phyloP scores from a whole-genome alignment of 2,329 filamentous ascomycete genomes.

The Epichloe hybrida region DNA sequence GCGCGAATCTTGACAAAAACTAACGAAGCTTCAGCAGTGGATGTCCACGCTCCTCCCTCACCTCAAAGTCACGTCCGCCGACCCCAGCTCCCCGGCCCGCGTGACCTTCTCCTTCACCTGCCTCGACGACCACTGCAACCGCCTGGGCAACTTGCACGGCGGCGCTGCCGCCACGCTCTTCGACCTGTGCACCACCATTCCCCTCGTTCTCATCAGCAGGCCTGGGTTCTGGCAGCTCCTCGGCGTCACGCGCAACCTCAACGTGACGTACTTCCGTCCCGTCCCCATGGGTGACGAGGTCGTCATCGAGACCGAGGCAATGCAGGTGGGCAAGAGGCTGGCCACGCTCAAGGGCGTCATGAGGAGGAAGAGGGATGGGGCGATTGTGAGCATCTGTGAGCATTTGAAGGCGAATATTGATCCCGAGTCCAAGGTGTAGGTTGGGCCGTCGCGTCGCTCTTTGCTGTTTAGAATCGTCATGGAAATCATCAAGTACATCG shows the following conservation, averaged over 20 bases:
- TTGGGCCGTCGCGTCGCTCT: neutral
- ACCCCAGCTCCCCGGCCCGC: conserved; percentile 20
- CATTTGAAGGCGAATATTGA: conserved; percentile 54
- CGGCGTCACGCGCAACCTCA: conserved; percentile 53
- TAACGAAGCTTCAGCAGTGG: conserved; percentile 26
- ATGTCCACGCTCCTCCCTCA: conserved; percentile 27
- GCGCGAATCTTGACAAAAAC: neutral
- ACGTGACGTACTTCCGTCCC: conserved; percentile 54
- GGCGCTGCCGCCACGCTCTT: conserved; percentile 54
- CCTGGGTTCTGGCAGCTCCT: conserved; percentile 48
- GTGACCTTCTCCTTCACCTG: conserved; percentile 36
- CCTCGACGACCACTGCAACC: conserved; percentile 38
- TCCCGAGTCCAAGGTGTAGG: conserved; percentile 20
- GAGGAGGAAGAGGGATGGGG: conserved; percentile 36
- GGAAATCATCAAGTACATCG: no score
- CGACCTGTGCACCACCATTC: conserved; percentile 49
- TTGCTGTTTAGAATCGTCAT: no score
- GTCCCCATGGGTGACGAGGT: conserved; percentile 37
- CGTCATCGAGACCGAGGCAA: conserved; percentile 41
- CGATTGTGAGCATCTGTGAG: conserved; percentile 43
- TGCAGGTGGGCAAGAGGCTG: conserved; percentile 43
- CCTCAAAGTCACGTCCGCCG: conserved; percentile 26
- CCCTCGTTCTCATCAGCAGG: conserved; percentile 40
- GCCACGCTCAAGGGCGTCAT: conserved; percentile 41
- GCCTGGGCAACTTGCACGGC: conserved; percentile 42